Evolutionary conservation across 805 yeast genomes (phyloP), one percentile per base, ranked within the genome.

Genomic region (Lachancea kluyveri): DNA sequence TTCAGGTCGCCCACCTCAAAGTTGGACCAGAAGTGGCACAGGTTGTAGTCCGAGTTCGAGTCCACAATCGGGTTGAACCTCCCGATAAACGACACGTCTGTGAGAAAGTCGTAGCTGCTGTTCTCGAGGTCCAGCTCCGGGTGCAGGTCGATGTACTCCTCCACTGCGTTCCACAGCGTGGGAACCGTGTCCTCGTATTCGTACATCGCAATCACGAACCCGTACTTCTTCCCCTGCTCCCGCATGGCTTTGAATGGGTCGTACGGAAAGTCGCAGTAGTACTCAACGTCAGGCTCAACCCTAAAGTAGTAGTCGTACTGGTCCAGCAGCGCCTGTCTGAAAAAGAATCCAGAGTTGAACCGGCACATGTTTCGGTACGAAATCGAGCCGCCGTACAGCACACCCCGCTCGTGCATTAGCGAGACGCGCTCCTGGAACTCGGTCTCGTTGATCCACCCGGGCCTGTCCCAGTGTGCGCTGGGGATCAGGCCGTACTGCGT

Each of bases 301-400:
- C 98, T 70, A 76, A 95, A 88, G 62, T 90, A 90, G 68, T 79
- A 92, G 40, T 86, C 90, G 61, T 83, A 92, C 20, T 79, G 67
- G 26, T 64, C 56, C 45, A 88, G 60, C 26, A 86, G 53, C 35
- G 76, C 75, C 50, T 87, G 94, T 52, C 82, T 73, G 64, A 75
- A 90, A 62, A 92, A 92, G 54, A 69, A 83, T 0, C 97, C 96
- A 3, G 94, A 80, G 53, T 92, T 90, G 64, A 81, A 90, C 22
- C 95, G 71, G 58, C 97, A 92, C 97, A 92, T 92, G 57, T 90
- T 88, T 52, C 96, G 72, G 50, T 82, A 82, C 1, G 85, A 75
- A 42, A 62, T 55, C 1, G 82, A 73, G 18, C 62, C 70, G 1
- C 86, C 90, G 52, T 82, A 82, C 1, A 80, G 58, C 6, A 82